Percentiles rank a stretch among this genome's conserved stretches.
Evolutionary conservation across 140 eudicot genomes (phyloP).

Genomic region (Stevia rebaudiana): DNA sequence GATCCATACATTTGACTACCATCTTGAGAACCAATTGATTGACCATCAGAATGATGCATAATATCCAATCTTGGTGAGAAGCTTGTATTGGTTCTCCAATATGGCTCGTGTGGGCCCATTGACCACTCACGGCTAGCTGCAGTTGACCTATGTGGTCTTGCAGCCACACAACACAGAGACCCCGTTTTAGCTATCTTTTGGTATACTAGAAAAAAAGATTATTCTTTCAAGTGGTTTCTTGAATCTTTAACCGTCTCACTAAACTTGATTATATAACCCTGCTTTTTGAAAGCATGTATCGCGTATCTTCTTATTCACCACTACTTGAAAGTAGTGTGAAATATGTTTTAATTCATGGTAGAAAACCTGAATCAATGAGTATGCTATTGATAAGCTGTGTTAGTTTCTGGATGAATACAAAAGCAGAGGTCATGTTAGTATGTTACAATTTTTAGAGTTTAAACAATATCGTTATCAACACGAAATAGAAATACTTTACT

Average conservation of each 20-base stretch:
- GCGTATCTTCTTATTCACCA: neutral
- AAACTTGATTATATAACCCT: neutral
- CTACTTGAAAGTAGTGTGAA: neutral
- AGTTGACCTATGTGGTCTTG: slow-evolving; percentile 99
- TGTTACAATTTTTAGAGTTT: too few species aligned
- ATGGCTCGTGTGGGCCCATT: slow-evolving; percentile 84
- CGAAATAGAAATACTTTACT: neutral
- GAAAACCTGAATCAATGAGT: slow-evolving; percentile 5
- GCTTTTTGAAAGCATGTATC: neutral
- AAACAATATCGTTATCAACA: neutral
- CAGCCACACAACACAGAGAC: slow-evolving; percentile 99
- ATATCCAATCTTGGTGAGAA: slow-evolving; percentile 84
- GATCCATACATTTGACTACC: slow-evolving; percentile 74
- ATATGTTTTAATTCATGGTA: neutral
- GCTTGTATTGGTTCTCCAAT: slow-evolving; percentile 94
- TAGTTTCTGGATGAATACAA: neutral
- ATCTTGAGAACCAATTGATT: slow-evolving; percentile 70
- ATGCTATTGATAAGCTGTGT: neutral
- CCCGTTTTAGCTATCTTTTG: slow-evolving; percentile 86
- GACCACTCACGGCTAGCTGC: slow-evolving; percentile 82
- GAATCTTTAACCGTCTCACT: slow-evolving; percentile 12
- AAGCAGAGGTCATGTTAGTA: neutral
- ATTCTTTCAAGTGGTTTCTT: slow-evolving; percentile 14
- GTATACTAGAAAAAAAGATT: slow-evolving; percentile 15
- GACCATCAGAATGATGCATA: slow-evolving; percentile 57